Evolutionary conservation across 148 eudicot genomes (phyloP), one percentile per base, ranked within the genome.

Genomic region (Amaranthus hypochondriacus): DNA sequence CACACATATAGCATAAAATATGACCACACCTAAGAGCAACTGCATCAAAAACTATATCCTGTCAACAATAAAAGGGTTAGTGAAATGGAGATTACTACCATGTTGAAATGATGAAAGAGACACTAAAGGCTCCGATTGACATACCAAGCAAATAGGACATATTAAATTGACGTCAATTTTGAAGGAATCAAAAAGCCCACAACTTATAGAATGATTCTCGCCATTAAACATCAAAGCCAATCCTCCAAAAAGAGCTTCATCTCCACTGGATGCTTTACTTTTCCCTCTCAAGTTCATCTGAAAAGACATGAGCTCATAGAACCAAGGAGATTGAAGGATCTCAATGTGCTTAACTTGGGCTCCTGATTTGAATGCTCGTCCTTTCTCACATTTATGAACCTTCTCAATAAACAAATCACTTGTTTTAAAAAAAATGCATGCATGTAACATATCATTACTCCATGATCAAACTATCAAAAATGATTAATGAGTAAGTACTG

Each of bases 321-420:
- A 85, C 97, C 97, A 92, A 3, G 95, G 95, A 42, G 97, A 92
- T 48, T 87, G 92, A 68, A 89, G 92, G 78, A 92, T 88, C 78
- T 88, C 95, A 75, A 86, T 78, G 72, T 85, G 86, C 89, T 79
- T 84, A 53, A 71, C 85, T 61, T 87, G 95, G 47, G 87, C 91
- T 78, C 84, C 84, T 9, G 92, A 86, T 78, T 87, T 92, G 81
- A 92, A 92, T 55, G 83, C 88, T 62, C 86, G 89, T 39, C 97
- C 95, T 84, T 88, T 90, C 71, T 88, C 87, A 43, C 91, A 88
- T 76, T 85, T 77, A 57, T 89, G 94, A 56, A 92, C 79, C 92
- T 92, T 48, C 61, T 18, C 62, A 42, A 39, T 7, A 18, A 77
- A 51, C 69, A 8, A n/a, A 73, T 48, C 39, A 12, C 11, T 60